Base-by-base conservation (phyloP, 23 red algal species). In the Cyanidioschyzon merolae region DNA sequence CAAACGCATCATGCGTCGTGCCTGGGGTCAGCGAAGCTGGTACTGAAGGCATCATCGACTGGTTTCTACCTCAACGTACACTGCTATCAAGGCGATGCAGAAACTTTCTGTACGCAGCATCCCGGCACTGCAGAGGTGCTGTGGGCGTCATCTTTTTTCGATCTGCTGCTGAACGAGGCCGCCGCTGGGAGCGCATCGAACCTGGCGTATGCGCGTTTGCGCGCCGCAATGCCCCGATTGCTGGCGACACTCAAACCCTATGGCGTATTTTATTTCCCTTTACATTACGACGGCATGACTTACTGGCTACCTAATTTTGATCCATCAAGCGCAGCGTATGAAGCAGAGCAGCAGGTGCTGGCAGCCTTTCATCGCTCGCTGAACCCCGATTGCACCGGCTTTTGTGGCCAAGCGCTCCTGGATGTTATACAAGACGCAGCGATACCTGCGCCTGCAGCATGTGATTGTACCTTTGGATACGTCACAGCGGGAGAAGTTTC, bases 231-330 rank as follows among this genome's bases (percentile, higher is more conserved):
- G 45, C 40, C 2, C 38, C 78, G 16, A 39, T 81, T 40, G 58
- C 41, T 71, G 35, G 0, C 7, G 2, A 39, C 41, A 21, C 25
- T 81, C 16, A 1, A 57, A 35, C 16, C 0, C 12, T 36, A 2
- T 15, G 78, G 78, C 39, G 34, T 81, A 7, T 81, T 81, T 40
- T 81, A 81, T 67, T 81, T 81, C 59, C 78, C 78, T 1, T 38
- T 81, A 26, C 59, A 7, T 67, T 81, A 81, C 41, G 41, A 81
- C 25, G 78, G 57, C 59, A 71, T 41, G 21, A 81, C 68, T 39
- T 3, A 26, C 39, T 81, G 54, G 24, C 0, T 18, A 26, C 51
- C 78, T 34, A 17, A 17, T 1, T 1, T 2, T 71, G 45, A 7
- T 15, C 63, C 63, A 25, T 3, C 3, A 3, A 7, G 12, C 32